Conservation (phyloP, 108 stramenopile species). For the Pseudonitzschia delicatissima region DNA sequence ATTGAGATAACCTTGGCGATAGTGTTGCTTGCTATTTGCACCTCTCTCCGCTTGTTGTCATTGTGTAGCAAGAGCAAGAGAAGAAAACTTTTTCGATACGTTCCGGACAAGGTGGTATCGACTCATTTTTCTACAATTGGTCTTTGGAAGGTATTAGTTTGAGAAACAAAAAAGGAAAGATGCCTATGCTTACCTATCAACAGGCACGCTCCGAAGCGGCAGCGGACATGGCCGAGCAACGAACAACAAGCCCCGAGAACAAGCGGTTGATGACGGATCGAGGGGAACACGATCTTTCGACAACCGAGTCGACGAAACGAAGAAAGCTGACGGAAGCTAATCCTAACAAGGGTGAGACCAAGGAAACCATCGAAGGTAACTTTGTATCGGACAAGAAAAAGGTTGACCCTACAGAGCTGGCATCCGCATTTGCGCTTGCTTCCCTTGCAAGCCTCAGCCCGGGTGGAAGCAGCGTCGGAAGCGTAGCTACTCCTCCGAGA, state of each 20-base stretch:
- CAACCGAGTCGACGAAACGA: not conserved
- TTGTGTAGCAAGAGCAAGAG: no score
- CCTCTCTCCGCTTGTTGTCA: no score
- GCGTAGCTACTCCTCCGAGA: not conserved
- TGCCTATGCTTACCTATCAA: constrained; percentile 1
- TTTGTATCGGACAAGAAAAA: not conserved
- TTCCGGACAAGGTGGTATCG: no score
- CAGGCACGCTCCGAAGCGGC: not conserved
- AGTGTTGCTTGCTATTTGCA: no score
- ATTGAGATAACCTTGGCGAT: not conserved
- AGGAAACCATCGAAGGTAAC: constrained; percentile 1
- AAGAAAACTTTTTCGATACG: no score
- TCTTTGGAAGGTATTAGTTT: no score
- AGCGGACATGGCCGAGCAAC: not conserved
- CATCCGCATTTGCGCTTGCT: constrained; percentile 41
- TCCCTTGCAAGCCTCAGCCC: constrained; percentile 20
- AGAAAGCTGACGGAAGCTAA: not conserved
- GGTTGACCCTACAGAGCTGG: constrained; percentile 33
- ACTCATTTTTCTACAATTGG: no score
- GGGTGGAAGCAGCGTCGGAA: not conserved
- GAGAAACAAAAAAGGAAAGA: no score
- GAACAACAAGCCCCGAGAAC: constrained; percentile 4
- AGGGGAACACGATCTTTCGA: not conserved
- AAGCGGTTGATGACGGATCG: constrained; percentile 3
- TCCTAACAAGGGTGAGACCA: not conserved